phyloP scores from a whole-genome alignment of 768 basidiomycete species.

The Cystofilobasidium bisporidii region DNA sequence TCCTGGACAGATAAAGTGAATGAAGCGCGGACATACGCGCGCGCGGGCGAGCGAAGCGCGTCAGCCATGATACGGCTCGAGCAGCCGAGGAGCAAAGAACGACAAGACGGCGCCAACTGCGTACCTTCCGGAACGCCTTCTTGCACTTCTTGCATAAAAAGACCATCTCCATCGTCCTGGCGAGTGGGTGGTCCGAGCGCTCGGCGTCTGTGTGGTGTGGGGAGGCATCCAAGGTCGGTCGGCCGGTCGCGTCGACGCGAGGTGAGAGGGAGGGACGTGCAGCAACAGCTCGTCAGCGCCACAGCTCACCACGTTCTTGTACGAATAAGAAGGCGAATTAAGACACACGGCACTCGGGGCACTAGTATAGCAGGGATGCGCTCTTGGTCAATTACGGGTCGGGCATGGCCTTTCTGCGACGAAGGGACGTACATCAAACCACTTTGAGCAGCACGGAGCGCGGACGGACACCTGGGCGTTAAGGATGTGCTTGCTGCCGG shows the following conservation, averaged over 20 bases:
- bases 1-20: no score
- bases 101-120: neutral
- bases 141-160: conserved; percentile 84
- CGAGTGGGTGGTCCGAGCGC: conserved; percentile 59
- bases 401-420: no score
- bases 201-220: conserved; percentile 51
- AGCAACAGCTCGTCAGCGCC: no score
- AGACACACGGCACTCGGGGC: conserved; percentile 65
- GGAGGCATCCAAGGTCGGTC: neutral
- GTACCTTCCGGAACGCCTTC: conserved; percentile 79
- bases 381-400: no score
- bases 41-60: no score
- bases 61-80: neutral
- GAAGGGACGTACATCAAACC: conserved; percentile 59
- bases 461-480: conserved; percentile 95
- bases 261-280: neutral
- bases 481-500: conserved; percentile 87
- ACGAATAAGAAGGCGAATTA: no score
- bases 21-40: no score
- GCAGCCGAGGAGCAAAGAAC: neutral
- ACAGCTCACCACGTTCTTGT: no score
- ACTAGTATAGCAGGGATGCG: conserved; percentile 44
- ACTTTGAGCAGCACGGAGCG: conserved; percentile 92
- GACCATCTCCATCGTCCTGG: conserved; percentile 70
- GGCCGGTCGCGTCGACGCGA: neutral